phyloP scores from a whole-genome alignment of 2,329 filamentous ascomycete genomes.

The Sarocladium brachiariae region DNA sequence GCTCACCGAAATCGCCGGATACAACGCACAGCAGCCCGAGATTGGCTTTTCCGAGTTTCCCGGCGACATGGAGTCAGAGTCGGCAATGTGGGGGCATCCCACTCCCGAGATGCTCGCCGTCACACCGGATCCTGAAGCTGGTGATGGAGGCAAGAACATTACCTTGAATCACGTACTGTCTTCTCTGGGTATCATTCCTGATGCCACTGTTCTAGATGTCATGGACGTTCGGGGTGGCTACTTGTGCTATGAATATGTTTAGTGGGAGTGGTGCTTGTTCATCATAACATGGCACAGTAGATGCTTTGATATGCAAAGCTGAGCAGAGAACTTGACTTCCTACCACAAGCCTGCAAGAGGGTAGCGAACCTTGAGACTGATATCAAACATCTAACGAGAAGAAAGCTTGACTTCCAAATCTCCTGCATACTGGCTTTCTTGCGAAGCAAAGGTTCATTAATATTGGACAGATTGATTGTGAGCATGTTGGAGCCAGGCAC shows the following conservation, averaged over 20 bases:
- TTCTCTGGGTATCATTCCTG: constrained; percentile 10
- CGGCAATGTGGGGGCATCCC: constrained; percentile 11
- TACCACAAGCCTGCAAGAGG: too few species aligned
- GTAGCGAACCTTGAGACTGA: too few species aligned
- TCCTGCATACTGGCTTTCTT: too few species aligned
- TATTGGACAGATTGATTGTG: too few species aligned
- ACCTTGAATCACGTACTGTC: constrained; percentile 10
- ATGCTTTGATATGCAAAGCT: too few species aligned
- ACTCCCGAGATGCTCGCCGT: constrained; percentile 10
- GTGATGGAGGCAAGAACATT: constrained; percentile 8
- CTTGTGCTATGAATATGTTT: constrained; percentile 12
- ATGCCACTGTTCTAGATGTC: constrained; percentile 9
- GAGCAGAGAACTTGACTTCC: too few species aligned
- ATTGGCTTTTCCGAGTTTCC: constrained; percentile 11
- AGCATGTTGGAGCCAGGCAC: too few species aligned
- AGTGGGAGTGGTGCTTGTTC: neutral
- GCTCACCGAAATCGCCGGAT: constrained; percentile 9
- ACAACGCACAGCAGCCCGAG: constrained; percentile 10
- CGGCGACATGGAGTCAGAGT: constrained; percentile 10
- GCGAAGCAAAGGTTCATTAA: too few species aligned
- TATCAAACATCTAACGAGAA: too few species aligned
- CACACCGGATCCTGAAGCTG: constrained; percentile 10
- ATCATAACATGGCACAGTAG: too few species aligned
- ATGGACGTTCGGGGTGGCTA: constrained; percentile 10
- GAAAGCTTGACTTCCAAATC: too few species aligned